phyloP scores from a whole-genome alignment of 148 eudicot genomes.

The Fagopyrum homotropicum region DNA sequence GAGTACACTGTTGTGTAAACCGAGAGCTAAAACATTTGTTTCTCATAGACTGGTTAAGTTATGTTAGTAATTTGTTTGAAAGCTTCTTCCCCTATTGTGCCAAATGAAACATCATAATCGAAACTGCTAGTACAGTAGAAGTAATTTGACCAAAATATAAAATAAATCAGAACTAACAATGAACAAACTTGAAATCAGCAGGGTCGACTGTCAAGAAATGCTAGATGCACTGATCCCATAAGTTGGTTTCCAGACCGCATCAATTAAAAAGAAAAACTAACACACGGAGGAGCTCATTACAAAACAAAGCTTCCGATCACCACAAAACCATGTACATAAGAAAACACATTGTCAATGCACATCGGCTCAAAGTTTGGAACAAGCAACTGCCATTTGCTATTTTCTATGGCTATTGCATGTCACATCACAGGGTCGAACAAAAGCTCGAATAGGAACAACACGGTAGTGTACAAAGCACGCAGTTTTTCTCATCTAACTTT shows the following conservation, averaged over 20 bases:
- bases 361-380: constrained; percentile 1
- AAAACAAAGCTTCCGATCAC: constrained; percentile 9
- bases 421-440: constrained; percentile 9
- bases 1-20: no score
- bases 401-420: constrained; percentile 1
- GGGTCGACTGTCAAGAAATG: not conserved
- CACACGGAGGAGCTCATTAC: not conserved
- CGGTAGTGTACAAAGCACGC: constrained; percentile 1
- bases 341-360: constrained; percentile 6
- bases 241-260: not conserved
- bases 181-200: not conserved
- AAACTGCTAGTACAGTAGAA: no score
- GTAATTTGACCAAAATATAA: not conserved
- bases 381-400: not conserved
- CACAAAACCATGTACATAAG: constrained; percentile 4
- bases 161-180: not conserved
- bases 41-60: no score
- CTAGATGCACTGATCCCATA: not conserved
- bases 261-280: not conserved
- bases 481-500: constrained; percentile 61
- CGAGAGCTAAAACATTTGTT: no score
- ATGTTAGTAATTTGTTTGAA: no score
- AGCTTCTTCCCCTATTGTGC: not conserved
- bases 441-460: not conserved
- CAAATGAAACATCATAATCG: not conserved